A percentile compares a stretch with the other conserved stretches of the same genome.
Evolutionary conservation across 164 flowering plant genomes (phyloP).

Genomic region (Malania oleifera): DNA sequence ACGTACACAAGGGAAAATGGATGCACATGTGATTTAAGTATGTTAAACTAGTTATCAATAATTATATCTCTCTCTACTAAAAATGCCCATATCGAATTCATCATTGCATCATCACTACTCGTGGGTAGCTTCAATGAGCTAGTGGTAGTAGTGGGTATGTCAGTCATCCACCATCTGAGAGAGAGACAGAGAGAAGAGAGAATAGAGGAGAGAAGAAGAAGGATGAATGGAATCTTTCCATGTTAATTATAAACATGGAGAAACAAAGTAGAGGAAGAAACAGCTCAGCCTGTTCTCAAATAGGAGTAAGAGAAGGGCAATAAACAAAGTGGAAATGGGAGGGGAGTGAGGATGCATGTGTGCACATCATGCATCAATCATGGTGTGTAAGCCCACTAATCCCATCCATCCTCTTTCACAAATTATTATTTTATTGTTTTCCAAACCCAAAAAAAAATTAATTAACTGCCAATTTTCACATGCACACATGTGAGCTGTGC

Average conservation of each 20-base stretch:
- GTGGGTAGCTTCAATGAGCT: too few relatives aligned
- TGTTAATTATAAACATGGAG: constrained; percentile 17
- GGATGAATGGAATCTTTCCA: constrained; percentile 51
- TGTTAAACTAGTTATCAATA: neutral
- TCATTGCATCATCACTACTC: constrained; percentile 2
- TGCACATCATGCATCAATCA: constrained; percentile 11
- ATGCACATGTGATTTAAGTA: neutral
- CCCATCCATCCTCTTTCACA: constrained; percentile 16
- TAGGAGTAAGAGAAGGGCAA: neutral
- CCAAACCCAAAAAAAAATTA: neutral
- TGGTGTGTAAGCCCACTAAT: constrained; percentile 21
- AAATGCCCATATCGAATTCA: constrained; percentile 11
- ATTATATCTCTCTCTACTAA: too few relatives aligned
- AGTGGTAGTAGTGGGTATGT: neutral
- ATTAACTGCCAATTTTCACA: constrained; percentile 28
- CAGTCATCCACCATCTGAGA: constrained; percentile 10
- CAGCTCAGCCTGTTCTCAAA: neutral
- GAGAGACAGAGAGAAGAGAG: neutral
- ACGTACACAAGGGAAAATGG: constrained; percentile 1
- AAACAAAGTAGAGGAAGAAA: neutral
- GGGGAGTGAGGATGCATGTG: too few relatives aligned
- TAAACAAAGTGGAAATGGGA: constrained; percentile 17
- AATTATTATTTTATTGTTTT: neutral
- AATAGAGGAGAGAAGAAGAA: too few relatives aligned
- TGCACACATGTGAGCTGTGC: constrained; percentile 34